phyloP scores from a whole-genome alignment of 2,329 filamentous ascomycete species.

The Orbilia quercus region DNA sequence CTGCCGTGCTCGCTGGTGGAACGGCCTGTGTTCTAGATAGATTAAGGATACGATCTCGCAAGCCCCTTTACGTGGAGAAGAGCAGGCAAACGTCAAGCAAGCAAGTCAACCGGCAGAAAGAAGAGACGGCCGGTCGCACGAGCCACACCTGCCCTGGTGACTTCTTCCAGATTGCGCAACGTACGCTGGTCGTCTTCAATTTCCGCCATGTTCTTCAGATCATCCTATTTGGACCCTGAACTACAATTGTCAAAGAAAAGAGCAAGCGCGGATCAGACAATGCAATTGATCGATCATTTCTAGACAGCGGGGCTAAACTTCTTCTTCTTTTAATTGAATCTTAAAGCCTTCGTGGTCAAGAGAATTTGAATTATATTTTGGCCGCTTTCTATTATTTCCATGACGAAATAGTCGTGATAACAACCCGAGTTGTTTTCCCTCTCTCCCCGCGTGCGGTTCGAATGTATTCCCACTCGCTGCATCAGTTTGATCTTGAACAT shows the following conservation, averaged over 20 bases:
- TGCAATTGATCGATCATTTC: slow-evolving; percentile 38
- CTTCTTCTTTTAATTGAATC: too few species aligned
- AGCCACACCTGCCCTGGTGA: background rate
- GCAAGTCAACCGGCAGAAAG: slow-evolving; percentile 19
- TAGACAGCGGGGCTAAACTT: slow-evolving; percentile 24
- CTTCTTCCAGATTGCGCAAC: slow-evolving; percentile 13
- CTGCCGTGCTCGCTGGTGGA: slow-evolving; percentile 14
- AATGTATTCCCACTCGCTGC: too few species aligned
- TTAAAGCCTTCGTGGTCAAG: too few species aligned
- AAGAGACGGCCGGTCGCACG: slow-evolving; percentile 10
- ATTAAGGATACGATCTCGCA: slow-evolving; percentile 34
- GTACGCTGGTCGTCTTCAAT: background rate
- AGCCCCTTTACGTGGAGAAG: slow-evolving; percentile 23
- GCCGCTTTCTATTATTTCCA: background rate
- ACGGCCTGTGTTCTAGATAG: slow-evolving; percentile 43
- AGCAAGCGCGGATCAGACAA: slow-evolving; percentile 6
- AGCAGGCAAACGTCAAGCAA: too few species aligned
- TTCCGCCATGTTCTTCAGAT: background rate
- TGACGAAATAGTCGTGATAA: slow-evolving; percentile 22
- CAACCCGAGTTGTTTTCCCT: too few species aligned
- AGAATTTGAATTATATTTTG: too few species aligned
- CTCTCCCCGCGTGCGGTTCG: too few species aligned
- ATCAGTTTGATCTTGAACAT: too few species aligned
- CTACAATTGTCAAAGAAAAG: background rate
- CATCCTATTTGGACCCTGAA: slow-evolving; percentile 10